Percentiles rank a stretch among this genome's conserved stretches.
These are phyloP conservation scores for Aspergillus egyptiacus DNA, from an alignment of 495 filamentous ascomycete genomes.

Conservation along the genomic window DNA sequence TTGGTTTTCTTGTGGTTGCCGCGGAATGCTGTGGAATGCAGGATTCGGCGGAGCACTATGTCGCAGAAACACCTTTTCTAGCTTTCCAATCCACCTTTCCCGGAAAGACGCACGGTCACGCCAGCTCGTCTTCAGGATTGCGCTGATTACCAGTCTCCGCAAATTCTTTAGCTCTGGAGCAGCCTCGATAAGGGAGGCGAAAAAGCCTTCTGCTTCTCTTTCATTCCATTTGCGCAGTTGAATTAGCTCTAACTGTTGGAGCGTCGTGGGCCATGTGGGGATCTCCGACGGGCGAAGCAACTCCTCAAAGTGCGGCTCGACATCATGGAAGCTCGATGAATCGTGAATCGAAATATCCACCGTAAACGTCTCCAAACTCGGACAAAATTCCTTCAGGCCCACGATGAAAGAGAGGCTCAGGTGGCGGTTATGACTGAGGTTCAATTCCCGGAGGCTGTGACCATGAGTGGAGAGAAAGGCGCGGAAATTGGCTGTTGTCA, in stretches of 20 bases:
- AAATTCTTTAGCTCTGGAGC: constrained; percentile 58
- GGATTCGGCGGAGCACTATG: constrained; percentile 46
- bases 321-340: constrained; percentile 54
- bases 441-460: constrained; percentile 53
- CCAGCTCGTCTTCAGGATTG: constrained; percentile 70
- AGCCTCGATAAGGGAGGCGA: constrained; percentile 65
- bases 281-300: constrained; percentile 54
- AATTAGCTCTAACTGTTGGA: constrained; percentile 64
- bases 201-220: constrained; percentile 62
- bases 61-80: constrained; percentile 61
- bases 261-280: constrained; percentile 66
- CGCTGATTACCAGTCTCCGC: constrained; percentile 60
- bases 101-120: constrained; percentile 69
- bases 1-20: constrained; percentile 4
- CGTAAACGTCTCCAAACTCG: constrained; percentile 58
- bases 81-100: constrained; percentile 60
- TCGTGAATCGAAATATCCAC: constrained; percentile 69
- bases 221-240: constrained; percentile 67
- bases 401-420: constrained; percentile 67
- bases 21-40: constrained; percentile 21
- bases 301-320: constrained; percentile 61
- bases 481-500: constrained; percentile 53
- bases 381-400: constrained; percentile 55
- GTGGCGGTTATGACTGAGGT: constrained; percentile 68
- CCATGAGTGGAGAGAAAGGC: constrained; percentile 60